Base-by-base conservation (phyloP, 805 yeast species). In the Diddensiella transvaalensis region DNA sequence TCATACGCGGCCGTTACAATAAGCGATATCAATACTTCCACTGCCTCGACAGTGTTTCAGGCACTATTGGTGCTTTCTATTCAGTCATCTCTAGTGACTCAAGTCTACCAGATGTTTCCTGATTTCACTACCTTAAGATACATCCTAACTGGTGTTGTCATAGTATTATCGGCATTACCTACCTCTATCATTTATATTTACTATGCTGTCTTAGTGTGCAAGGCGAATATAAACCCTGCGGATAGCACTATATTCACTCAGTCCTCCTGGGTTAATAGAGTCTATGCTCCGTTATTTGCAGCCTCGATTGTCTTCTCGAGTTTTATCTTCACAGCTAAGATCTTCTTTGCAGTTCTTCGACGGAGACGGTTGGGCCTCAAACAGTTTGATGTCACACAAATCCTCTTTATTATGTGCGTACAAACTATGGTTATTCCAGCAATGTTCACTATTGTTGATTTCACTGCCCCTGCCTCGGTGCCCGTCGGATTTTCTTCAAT, bases 351-450 rank as follows among this genome's bases (percentile, higher is more conserved):
- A 0, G 76, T 87, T 22, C 74, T 80, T 49, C 76, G 87, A 3
- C 77, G 99, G 64, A 74, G 88, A 46, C 77, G 70, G 52, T 64
- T 90, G 43, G 99, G 99, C 0, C 70, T 88, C 50, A 80, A 75
- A 60, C 96, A 87, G 62, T 87, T 90, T 60, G 90, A 84, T 53
- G 80, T 86, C 22, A 79, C 86, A 63, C 96, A 88, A 63, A 79
- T 89, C 30, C 67, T 93, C 40, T 67, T 87, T 50, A 83, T 90
- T 47, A 87, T 87, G 91, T 71, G 87, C 0, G 67, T 80, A 11
- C 98, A 93, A 65, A 82, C 96, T 0, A 77, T 90, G 75, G 64
- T 89, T 6, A 68, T 87, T 17, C 97, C 98, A 2, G 78, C 93
- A 0, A 65, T 82, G 8, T 57, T 91, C 43, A 77, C 84, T 26